Evolutionary conservation across 2,329 filamentous ascomycete genomes (phyloP), one percentile per base, ranked within the genome.

Genomic region (Trichothecium sympodiale): DNA sequence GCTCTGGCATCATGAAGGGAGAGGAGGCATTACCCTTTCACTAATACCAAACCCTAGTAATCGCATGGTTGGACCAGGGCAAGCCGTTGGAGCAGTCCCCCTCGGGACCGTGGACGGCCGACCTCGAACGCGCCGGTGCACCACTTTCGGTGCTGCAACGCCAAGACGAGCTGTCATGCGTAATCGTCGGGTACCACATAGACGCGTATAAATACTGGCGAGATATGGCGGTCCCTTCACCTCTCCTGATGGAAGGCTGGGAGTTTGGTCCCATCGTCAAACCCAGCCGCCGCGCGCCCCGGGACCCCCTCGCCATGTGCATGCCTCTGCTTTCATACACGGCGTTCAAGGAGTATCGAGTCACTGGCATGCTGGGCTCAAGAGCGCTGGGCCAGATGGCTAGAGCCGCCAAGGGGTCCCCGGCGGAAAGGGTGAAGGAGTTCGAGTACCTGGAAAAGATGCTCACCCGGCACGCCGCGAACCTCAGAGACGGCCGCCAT

Each of bases 41-140:
- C 29, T 31, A 3, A 31, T 16, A 12, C 33, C n/a, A 13, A 25
- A 17, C 12, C 27, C 25, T 9, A 41, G 39, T 38, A 8, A 36
- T 41, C 23, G 33, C 27, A 12, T 41, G 36, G 39, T 33, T 41
- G 39, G 39, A 41, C 17, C 36, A 41, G 17, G 39, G 36, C n/a
- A 33, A 36, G 18, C 32, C 39, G 4, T 23, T 41, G n/a, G 39
- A 38, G 12, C 18, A 38, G n/a, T 41, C 39, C 4, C 39, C 39
- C 12, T 26, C 25, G 7, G 39, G 39, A 14, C 39, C 39, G 17
- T 41, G 39, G 39, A 36, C 30, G 15, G 16, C n/a, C n/a, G 33
- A 41, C 36, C 25, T 38, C 12, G 17, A 26, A 27, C 30, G 23
- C 17, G 33, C 36, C 8, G 39, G 36, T 14, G 34, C 36, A 18